Evolutionary conservation across 495 filamentous ascomycete species (phyloP).

Genomic region (Platismatia glauca): DNA sequence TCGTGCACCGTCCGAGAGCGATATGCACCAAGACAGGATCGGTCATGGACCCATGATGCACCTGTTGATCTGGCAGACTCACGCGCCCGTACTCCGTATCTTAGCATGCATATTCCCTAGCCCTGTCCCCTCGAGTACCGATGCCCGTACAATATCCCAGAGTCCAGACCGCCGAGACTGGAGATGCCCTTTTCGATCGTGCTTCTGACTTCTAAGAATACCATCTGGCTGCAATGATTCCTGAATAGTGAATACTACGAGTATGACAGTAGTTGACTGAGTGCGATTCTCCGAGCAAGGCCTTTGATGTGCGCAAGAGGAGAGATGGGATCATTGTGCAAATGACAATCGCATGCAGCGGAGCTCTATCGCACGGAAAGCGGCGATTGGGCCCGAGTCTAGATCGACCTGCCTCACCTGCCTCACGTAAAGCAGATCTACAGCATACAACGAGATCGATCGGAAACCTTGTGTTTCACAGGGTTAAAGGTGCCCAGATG

Average conservation of each 20-base stretch:
- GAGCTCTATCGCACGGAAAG: no score
- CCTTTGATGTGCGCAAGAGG: not conserved
- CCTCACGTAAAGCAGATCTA: not conserved
- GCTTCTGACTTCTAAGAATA: no score
- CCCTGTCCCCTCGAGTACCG: not conserved
- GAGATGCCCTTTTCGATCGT: not conserved
- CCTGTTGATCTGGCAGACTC: not conserved
- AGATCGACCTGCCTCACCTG: not conserved
- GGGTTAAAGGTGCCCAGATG: not conserved
- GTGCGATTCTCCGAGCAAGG: not conserved
- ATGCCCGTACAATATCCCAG: not conserved
- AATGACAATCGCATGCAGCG: not conserved
- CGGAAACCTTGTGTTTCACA: not conserved
- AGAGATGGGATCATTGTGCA: not conserved
- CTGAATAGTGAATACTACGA: no score
- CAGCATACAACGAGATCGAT: not conserved
- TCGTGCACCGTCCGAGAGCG: not conserved
- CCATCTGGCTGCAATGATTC: no score
- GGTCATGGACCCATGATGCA: not conserved
- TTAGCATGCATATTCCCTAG: not conserved
- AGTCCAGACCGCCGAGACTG: not conserved
- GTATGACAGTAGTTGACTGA: not conserved
- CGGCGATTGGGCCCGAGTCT: not conserved
- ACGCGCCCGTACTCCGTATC: not conserved
- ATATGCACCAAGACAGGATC: not conserved